Conservation (phyloP, 148 eudicot species). For the Nepenthes mirabilis region DNA sequence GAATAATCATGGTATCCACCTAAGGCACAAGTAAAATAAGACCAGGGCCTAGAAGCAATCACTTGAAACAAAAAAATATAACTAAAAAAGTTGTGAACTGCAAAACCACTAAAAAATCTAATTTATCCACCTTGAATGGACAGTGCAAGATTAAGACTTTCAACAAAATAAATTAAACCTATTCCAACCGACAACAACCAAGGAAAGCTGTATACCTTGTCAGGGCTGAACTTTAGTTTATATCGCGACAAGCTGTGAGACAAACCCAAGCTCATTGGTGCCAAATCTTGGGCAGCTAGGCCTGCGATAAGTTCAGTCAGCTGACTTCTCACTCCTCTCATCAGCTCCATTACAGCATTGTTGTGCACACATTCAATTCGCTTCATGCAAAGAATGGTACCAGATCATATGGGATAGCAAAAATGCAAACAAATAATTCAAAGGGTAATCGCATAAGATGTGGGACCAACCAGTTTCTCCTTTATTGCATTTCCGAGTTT, state of each 20-base stretch:
- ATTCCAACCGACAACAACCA: no score
- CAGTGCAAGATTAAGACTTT: no score
- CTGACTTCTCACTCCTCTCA: conserved; percentile 94
- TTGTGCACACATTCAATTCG: conserved; percentile 95
- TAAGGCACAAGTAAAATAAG: not conserved
- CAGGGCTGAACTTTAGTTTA: conserved; percentile 94
- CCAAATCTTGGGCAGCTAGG: conserved; percentile 75
- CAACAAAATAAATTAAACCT: no score
- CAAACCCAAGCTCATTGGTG: conserved; percentile 98
- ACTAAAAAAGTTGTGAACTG: not conserved
- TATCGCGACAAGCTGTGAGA: conserved; percentile 92
- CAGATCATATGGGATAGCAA: not conserved
- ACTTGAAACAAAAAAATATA: no score
- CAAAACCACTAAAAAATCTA: not conserved
- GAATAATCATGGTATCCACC: conserved; percentile 99
- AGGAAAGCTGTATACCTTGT: conserved; percentile 42
- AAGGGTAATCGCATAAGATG: not conserved
- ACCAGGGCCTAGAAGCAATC: no score
- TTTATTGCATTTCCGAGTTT: conserved; percentile 89
- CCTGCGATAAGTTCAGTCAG: conserved; percentile 83
- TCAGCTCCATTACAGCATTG: conserved; percentile 75
- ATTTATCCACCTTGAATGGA: not conserved
- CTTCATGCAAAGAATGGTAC: conserved; percentile 21
- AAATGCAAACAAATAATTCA: not conserved
- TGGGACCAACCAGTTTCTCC: conserved; percentile 63